A percentile compares a stretch with the other conserved stretches of the same genome.
phyloP scores from a whole-genome alignment of 768 basidiomycete species.

The Lactarius hengduanensis region DNA sequence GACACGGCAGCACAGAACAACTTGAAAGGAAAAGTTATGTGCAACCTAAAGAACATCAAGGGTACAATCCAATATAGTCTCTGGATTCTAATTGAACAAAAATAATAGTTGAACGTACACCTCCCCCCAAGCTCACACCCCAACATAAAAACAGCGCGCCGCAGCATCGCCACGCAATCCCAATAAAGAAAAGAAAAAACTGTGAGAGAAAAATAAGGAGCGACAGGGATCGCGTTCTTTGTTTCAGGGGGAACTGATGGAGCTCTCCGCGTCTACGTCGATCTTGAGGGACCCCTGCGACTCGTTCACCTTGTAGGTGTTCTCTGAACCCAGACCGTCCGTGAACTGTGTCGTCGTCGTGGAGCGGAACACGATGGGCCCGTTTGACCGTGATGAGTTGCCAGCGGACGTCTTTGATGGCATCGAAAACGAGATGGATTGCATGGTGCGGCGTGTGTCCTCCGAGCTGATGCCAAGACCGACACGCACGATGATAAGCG shows the following conservation, averaged over 20 bases:
- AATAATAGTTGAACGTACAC: constrained; percentile 1
- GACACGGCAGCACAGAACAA: not conserved
- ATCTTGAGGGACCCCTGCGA: constrained; percentile 15
- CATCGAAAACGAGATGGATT: constrained; percentile 24
- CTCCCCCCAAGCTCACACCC: not conserved
- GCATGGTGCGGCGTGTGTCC: constrained; percentile 7
- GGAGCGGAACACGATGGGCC: constrained; percentile 20
- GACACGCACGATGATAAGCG: constrained; percentile 28
- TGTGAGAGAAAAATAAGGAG: not conserved
- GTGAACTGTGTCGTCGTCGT: constrained; percentile 25
- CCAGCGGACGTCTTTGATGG: constrained; percentile 18
- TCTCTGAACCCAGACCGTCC: not conserved
- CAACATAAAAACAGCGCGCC: not conserved
- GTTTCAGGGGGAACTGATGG: constrained; percentile 6
- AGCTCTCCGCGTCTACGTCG: constrained; percentile 8
- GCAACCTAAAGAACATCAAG: not conserved
- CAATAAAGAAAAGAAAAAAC: not conserved
- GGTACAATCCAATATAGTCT: not conserved
- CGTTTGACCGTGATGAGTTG: not conserved
- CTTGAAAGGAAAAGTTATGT: not conserved
- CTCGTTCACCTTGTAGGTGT: constrained; percentile 13
- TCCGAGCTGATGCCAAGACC: constrained; percentile 25
- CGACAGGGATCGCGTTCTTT: not conserved
- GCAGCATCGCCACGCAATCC: constrained; percentile 2
- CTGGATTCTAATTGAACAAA: constrained; percentile 3